Conservation (phyloP, 345 rosid species). For the Populus pruinosa region DNA sequence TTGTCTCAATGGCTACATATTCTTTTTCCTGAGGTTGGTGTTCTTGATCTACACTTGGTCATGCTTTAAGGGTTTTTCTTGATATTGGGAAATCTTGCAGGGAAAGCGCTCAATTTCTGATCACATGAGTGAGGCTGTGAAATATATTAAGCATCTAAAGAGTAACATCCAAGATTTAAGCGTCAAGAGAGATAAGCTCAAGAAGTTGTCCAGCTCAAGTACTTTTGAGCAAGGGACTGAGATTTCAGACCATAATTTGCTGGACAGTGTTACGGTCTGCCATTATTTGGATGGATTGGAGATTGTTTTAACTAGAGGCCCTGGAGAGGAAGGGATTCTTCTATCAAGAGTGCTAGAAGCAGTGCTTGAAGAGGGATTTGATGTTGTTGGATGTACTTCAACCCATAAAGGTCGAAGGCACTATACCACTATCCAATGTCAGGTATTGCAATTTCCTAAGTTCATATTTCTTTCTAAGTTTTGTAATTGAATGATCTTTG, state of each 20-base stretch:
- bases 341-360: constrained; percentile 30
- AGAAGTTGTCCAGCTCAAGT: constrained; percentile 24
- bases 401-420: constrained; percentile 14
- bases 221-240: constrained; percentile 9
- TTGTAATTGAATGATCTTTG: not conserved
- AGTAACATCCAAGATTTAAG: constrained; percentile 41
- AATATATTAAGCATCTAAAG: constrained; percentile 52
- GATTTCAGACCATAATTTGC: not conserved
- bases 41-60: not conserved
- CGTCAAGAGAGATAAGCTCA: constrained; percentile 41
- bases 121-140: constrained; percentile 66
- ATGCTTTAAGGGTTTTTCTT: constrained; percentile 7
- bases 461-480: not conserved
- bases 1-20: not conserved
- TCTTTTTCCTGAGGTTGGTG: not conserved
- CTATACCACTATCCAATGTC: constrained; percentile 25
- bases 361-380: constrained; percentile 30
- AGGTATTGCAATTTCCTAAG: constrained; percentile 19
- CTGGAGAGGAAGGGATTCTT: constrained; percentile 22
- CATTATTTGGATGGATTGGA: constrained; percentile 46
- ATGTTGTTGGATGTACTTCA: constrained; percentile 26
- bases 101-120: constrained; percentile 84
- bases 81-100: constrained; percentile 33
- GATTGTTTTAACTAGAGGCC: constrained; percentile 35
- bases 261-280: constrained; percentile 30